phyloP scores from a whole-genome alignment of 2,329 filamentous ascomycete genomes.

The Penicillium sp. region DNA sequence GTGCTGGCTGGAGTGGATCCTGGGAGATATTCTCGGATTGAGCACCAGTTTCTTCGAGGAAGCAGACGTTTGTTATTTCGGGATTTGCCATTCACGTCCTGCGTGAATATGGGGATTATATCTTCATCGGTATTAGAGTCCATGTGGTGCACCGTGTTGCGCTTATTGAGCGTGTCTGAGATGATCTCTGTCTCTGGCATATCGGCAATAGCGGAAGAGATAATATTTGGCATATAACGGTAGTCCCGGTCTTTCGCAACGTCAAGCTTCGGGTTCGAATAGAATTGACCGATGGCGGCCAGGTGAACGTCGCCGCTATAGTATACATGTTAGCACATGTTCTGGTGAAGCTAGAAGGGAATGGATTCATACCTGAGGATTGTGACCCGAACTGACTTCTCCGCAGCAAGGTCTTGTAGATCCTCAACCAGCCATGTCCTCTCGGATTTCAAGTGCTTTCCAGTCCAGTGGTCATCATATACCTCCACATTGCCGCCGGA shows the following conservation, averaged over 20 bases:
- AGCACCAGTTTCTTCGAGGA: conserved; percentile 93
- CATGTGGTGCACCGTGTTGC: conserved; percentile 75
- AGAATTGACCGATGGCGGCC: conserved; percentile 91
- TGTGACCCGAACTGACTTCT: conserved; percentile 88
- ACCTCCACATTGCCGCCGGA: conserved; percentile 93
- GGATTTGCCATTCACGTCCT: conserved; percentile 85
- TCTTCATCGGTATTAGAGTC: conserved; percentile 81
- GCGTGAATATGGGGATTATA: conserved; percentile 91
- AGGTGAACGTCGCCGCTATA: conserved; percentile 87
- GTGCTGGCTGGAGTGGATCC: conserved; percentile 74
- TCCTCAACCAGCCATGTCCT: conserved; percentile 86
- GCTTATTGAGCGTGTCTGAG: conserved; percentile 89
- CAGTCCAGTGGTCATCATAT: conserved; percentile 96
- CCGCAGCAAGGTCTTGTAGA: conserved; percentile 87
- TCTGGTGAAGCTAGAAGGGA: neutral
- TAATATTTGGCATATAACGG: conserved; percentile 94
- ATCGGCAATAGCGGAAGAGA: conserved; percentile 94
- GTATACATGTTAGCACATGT: neutral
- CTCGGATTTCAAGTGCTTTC: conserved; percentile 90
- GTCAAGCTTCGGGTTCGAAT: conserved; percentile 82
- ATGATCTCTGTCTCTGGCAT: conserved; percentile 84
- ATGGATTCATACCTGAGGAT: conserved; percentile 68
- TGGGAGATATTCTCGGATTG: conserved; percentile 82
- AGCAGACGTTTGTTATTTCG: conserved; percentile 90
- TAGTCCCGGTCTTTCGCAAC: conserved; percentile 89